Evolutionary conservation across 2,329 filamentous ascomycete genomes (phyloP).

Genomic region (Fusarium sp.): DNA sequence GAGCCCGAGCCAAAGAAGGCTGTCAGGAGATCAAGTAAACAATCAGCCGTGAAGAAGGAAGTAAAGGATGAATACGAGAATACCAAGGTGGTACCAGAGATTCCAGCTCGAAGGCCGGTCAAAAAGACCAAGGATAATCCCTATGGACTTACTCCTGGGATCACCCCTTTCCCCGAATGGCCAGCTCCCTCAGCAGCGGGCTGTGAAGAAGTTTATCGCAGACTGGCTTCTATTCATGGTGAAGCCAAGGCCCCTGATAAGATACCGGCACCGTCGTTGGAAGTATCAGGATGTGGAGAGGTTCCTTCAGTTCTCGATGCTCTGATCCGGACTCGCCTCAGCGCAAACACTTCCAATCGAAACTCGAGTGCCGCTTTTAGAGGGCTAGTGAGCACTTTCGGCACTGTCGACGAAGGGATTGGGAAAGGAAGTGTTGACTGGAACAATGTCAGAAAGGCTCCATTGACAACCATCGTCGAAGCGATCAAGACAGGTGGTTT

Average conservation of each 20-base stretch:
- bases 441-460: slow-evolving; percentile 42
- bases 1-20: slow-evolving; percentile 10
- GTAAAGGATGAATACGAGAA: slow-evolving; percentile 22
- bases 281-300: slow-evolving; percentile 45
- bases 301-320: slow-evolving; percentile 45
- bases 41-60: slow-evolving; percentile 25
- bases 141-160: slow-evolving; percentile 45
- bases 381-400: slow-evolving; percentile 42
- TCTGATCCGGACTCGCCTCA: slow-evolving; percentile 43
- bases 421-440: slow-evolving; percentile 45
- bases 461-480: slow-evolving; percentile 63
- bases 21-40: slow-evolving; percentile 4
- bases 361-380: slow-evolving; percentile 46
- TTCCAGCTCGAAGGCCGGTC: slow-evolving; percentile 27
- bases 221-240: slow-evolving; percentile 41
- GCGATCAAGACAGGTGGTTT: slow-evolving; percentile 69
- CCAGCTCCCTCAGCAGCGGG: slow-evolving; percentile 34
- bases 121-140: slow-evolving; percentile 45
- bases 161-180: slow-evolving; percentile 46
- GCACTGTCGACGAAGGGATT: slow-evolving; percentile 40
- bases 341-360: slow-evolving; percentile 43
- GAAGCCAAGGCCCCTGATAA: slow-evolving; percentile 41
- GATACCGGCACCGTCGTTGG: slow-evolving; percentile 45
- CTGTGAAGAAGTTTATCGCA: slow-evolving; percentile 41
- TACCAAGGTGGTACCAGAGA: slow-evolving; percentile 2